These are phyloP conservation scores for Mucor irregularis DNA, from an alignment of 371 early-diverging fungal species.

Conservation along the genomic window DNA sequence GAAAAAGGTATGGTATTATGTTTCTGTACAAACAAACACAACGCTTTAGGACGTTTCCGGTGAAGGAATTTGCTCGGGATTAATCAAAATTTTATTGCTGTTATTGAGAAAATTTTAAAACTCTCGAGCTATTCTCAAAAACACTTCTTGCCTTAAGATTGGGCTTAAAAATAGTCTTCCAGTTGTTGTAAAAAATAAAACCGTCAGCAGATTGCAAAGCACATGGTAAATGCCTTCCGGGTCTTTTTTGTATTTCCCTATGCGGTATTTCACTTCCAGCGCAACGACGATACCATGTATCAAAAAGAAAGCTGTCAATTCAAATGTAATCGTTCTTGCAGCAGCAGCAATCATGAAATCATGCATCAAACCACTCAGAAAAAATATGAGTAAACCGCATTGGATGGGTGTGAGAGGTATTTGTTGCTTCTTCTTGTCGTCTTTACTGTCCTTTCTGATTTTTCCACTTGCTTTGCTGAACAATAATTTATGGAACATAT, in stretches of 20 bases:
- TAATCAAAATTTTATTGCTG: neutral
- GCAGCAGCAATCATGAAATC: conserved; percentile 23
- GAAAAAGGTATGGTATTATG: too few relatives aligned
- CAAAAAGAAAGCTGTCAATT: conserved; percentile 17
- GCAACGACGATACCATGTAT: conserved; percentile 17
- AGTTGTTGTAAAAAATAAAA: conserved; percentile 10
- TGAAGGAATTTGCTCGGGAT: neutral
- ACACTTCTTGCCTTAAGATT: conserved; percentile 9
- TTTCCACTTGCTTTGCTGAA: neutral
- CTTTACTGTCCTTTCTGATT: neutral
- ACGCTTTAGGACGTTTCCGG: neutral
- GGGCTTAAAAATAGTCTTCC: conserved; percentile 18
- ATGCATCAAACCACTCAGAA: conserved; percentile 12
- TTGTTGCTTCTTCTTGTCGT: neutral
- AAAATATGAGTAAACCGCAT: conserved; percentile 11
- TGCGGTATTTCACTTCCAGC: conserved; percentile 4
- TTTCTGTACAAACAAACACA: too few relatives aligned
- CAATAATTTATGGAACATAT: conserved; percentile 7
- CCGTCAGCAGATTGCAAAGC: conserved; percentile 7
- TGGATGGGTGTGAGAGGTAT: neutral
- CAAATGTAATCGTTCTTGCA: conserved; percentile 14
- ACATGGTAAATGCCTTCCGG: neutral
- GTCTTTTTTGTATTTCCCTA: conserved; percentile 2
- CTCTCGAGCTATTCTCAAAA: conserved; percentile 9
- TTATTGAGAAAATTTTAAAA: conserved; percentile 13